Evolutionary conservation across 2,329 filamentous ascomycete genomes (phyloP).

Genomic region (Fusarium falciforme): DNA sequence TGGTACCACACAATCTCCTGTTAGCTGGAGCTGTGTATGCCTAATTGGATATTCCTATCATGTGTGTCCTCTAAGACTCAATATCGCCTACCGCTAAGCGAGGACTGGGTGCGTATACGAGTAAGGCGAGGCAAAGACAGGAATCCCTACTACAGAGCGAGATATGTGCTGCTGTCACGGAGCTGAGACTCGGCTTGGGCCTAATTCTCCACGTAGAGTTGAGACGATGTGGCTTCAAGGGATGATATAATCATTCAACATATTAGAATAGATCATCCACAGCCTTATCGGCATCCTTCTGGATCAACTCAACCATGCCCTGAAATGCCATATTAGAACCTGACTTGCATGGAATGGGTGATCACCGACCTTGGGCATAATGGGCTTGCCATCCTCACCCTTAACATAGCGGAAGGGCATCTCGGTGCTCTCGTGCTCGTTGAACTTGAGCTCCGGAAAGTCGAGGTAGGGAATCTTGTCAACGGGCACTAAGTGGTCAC

Average conservation of each 20-base stretch:
- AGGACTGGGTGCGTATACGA: background rate
- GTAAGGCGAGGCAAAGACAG: background rate
- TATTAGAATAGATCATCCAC: constrained; percentile 83
- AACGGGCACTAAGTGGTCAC: constrained; percentile 70
- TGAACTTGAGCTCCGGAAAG: constrained; percentile 88
- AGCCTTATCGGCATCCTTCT: constrained; percentile 91
- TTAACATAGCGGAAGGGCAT: constrained; percentile 99
- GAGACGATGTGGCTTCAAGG: background rate
- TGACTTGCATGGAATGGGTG: background rate
- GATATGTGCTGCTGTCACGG: no score
- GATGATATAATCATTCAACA: background rate
- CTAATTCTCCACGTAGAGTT: background rate
- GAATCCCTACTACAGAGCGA: background rate
- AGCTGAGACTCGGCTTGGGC: background rate
- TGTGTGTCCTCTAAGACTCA: background rate
- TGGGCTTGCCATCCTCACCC: constrained; percentile 77
- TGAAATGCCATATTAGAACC: constrained; percentile 52
- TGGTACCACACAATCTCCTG: background rate
- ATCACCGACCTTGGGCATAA: constrained; percentile 84
- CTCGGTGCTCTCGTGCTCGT: constrained; percentile 91
- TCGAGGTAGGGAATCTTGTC: constrained; percentile 86
- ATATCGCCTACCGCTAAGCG: background rate
- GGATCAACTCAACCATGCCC: constrained; percentile 96
- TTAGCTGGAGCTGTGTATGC: background rate
- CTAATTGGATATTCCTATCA: background rate